Evolutionary conservation across 176 grass and related monocot species (phyloP), one percentile per base, ranked within the genome.

Genomic region (Carex littledalei): DNA sequence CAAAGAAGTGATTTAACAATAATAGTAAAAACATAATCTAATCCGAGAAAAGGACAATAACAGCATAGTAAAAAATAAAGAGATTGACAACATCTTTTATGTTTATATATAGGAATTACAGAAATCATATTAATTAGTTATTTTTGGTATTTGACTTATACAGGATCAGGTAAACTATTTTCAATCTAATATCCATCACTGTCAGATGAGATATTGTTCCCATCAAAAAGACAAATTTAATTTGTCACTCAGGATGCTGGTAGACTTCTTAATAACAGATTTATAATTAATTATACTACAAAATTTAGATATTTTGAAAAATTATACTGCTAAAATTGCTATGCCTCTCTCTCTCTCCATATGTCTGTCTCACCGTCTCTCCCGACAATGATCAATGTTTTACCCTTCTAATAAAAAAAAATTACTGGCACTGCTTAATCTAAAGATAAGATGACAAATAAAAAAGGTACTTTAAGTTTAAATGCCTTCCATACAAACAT

Each of bases 141-240:
- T 52, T 52, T 54, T 12, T 53, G 71, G 72, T 77, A 52, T 26
- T 21, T 26, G 45, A 53, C 45, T 52, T 75, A 15, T 52, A 53
- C 41, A 49, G 39, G 16, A 50, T 73, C 41, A 73, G 17, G 69
- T 75, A 75, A 49, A 73, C 69, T 73, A 72, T 15, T 76, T 76
- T 54, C 20, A 1, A 76, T 54, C 45, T 53, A 24, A 76, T 26
- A 52, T 76, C 2, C n/a, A 22, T 50, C 9, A 53, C 41, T 73
- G 47, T 26, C 10, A 67, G 15, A 17, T 41, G 15, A 69, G 16
- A 69, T 69, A 12, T 22, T 73, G 39, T 21, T 17, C 8, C 41
- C 69, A 49, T 26, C 20, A 50, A 53, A 29, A 52, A 54, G 14
- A 22, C 49, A 55, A 31, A 16, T 55, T 16, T 29, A 54, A 15